A percentile compares a stretch with the other conserved stretches of the same genome.
Evolutionary conservation across 202 grass and related monocot genomes (phyloP).

Genomic region (Hordeum pubiflorum): DNA sequence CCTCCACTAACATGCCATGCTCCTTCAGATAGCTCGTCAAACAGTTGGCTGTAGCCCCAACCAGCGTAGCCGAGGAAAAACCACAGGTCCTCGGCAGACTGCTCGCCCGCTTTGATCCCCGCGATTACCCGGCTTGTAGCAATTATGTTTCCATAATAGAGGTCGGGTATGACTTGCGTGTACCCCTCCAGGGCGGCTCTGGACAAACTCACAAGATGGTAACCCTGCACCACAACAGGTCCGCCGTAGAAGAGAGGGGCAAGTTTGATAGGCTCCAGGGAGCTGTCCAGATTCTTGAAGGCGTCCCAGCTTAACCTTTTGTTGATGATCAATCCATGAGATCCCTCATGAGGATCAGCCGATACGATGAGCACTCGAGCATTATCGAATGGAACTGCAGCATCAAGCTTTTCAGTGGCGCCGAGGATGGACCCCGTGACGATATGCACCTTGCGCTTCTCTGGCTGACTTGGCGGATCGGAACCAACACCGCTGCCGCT

Average conservation of each 20-base stretch:
- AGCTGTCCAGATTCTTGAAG: slow-evolving; percentile 62
- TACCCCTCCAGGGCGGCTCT: slow-evolving; percentile 52
- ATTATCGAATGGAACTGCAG: slow-evolving; percentile 58
- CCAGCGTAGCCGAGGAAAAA: slow-evolving; percentile 82
- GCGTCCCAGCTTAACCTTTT: slow-evolving; percentile 64
- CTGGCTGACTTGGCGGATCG: slow-evolving; percentile 17
- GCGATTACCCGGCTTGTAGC: slow-evolving; percentile 40
- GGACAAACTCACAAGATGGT: slow-evolving; percentile 73
- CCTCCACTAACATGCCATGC: slow-evolving; percentile 46
- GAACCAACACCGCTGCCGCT: slow-evolving; percentile 13
- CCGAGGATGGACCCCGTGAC: slow-evolving; percentile 49
- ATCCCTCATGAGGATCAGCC: slow-evolving; percentile 49
- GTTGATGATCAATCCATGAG: slow-evolving; percentile 82
- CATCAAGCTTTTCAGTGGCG: slow-evolving; percentile 52
- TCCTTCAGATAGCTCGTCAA: slow-evolving; percentile 65
- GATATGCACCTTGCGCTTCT: slow-evolving; percentile 21
- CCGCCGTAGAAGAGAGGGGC: slow-evolving; percentile 75
- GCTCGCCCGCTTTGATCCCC: slow-evolving; percentile 46
- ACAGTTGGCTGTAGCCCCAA: slow-evolving; percentile 65
- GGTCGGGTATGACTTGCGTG: slow-evolving; percentile 36
- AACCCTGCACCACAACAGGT: slow-evolving; percentile 56
- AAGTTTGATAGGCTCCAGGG: slow-evolving; percentile 51
- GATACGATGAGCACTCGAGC: slow-evolving; percentile 62
- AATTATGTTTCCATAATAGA: slow-evolving; percentile 71
- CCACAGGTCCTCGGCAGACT: slow-evolving; percentile 47